Conservation (phyloP, 2,329 filamentous ascomycete species). For the Zymoseptoria ardabiliae region DNA sequence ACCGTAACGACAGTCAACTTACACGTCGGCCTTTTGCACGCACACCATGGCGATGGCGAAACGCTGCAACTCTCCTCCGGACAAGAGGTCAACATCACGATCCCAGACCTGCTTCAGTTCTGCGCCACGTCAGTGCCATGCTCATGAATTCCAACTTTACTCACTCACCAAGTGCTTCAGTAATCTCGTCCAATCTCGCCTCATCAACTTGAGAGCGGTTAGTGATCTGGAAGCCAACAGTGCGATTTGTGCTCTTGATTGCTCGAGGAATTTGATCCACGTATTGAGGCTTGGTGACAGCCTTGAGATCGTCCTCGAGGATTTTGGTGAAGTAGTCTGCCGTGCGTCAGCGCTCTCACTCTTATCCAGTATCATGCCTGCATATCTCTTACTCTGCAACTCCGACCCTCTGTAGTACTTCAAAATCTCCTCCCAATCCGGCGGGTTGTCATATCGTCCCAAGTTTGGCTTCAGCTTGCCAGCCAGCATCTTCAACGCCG, state of each 20-base stretch:
- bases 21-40: constrained; percentile 90
- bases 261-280: constrained; percentile 96
- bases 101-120: constrained; percentile 86
- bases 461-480: constrained; percentile 98
- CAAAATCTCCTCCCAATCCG: constrained; percentile 98
- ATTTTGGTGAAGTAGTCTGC: constrained; percentile 97
- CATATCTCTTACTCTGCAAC: constrained; percentile 68
- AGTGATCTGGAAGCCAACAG: constrained; percentile 71
- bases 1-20: constrained; percentile 28
- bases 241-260: constrained; percentile 67
- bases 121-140: constrained; percentile 20
- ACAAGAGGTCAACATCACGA: constrained; percentile 81
- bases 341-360: constrained; percentile 14
- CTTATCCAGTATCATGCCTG: constrained; percentile 6
- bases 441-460: constrained; percentile 89
- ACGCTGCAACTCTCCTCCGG: constrained; percentile 95
- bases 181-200: constrained; percentile 60
- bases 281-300: constrained; percentile 98
- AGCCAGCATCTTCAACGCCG: constrained; percentile 96
- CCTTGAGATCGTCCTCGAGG: constrained; percentile 92
- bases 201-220: constrained; percentile 71
- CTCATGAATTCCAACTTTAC: too few relatives aligned
- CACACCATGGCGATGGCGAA: constrained; percentile 96
- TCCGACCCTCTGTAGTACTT: constrained; percentile 98
- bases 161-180: constrained; percentile 60